These are phyloP conservation scores for Tolypocladium ophioglossoides DNA, from an alignment of 2,329 filamentous ascomycete species.

Conservation along the genomic window DNA sequence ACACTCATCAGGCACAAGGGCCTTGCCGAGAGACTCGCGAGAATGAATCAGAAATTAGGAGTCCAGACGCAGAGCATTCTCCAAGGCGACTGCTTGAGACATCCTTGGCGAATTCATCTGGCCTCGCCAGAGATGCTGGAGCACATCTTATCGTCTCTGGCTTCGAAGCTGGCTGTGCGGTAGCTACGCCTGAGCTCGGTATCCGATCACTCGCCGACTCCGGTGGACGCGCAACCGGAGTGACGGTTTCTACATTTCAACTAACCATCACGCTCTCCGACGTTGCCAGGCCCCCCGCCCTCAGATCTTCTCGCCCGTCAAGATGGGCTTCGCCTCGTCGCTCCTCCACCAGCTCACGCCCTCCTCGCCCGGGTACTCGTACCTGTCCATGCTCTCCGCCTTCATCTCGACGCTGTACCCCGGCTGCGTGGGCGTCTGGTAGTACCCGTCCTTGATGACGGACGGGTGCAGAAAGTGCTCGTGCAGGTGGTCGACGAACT, in stretches of 20 bases:
- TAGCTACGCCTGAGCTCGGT: neutral
- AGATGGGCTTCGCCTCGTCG: conserved; percentile 65
- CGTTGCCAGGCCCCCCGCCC: neutral
- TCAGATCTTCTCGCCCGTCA: conserved; percentile 48
- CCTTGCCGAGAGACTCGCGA: neutral
- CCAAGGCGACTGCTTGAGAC: neutral
- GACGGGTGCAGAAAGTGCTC: conserved; percentile 84
- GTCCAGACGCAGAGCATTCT: neutral
- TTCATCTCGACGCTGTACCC: conserved; percentile 96
- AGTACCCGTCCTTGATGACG: conserved; percentile 74
- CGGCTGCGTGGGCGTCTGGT: conserved; percentile 71
- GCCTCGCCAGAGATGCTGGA: conserved; percentile 26
- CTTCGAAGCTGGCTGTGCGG: neutral
- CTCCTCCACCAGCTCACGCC: conserved; percentile 80
- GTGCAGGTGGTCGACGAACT: conserved; percentile 89
- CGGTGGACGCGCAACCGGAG: neutral
- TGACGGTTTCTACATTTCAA: neutral
- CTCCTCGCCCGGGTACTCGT: conserved; percentile 63
- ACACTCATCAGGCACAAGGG: neutral
- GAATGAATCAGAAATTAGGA: neutral
- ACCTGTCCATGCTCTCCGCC: conserved; percentile 73
- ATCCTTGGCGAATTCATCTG: conserved; percentile 14
- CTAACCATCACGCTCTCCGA: neutral
- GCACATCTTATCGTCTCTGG: conserved; percentile 24
- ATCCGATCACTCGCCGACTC: neutral